phyloP scores from a whole-genome alignment of 768 basidiomycete species.

The Fomitopsis pulvina region DNA sequence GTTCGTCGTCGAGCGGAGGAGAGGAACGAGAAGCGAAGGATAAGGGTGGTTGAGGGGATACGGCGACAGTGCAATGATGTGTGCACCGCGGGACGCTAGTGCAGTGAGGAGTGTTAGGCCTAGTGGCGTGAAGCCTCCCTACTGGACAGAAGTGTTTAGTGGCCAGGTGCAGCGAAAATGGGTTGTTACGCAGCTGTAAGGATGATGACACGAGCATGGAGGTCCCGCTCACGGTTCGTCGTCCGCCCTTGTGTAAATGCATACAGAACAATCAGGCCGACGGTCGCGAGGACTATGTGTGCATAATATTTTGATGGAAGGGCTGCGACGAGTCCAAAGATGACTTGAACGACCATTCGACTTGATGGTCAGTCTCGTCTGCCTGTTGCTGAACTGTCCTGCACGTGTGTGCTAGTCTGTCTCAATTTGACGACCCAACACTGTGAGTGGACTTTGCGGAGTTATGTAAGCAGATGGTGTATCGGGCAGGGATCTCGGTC shows the following conservation, averaged over 20 bases:
- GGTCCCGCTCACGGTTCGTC: constrained; percentile 68
- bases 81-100: constrained; percentile 70
- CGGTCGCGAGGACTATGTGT: constrained; percentile 40
- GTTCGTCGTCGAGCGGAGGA: constrained; percentile 59
- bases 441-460: too few species aligned
- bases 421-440: too few species aligned
- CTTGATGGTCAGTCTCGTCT: too few species aligned
- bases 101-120: constrained; percentile 62
- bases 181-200: constrained; percentile 52
- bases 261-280: constrained; percentile 41
- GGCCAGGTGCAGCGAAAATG: neutral
- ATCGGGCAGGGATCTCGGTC: too few species aligned
- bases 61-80: constrained; percentile 67
- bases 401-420: too few species aligned
- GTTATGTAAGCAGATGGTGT: too few species aligned
- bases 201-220: constrained; percentile 66
- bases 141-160: neutral
- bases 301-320: constrained; percentile 54
- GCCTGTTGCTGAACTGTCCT: too few species aligned
- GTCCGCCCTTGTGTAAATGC: constrained; percentile 61
- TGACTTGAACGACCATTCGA: constrained; percentile 51
- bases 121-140: constrained; percentile 74
- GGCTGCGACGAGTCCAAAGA: constrained; percentile 30
- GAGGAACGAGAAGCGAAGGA: constrained; percentile 53
- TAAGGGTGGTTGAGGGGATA: constrained; percentile 47